A percentile compares a stretch with the other conserved stretches of the same genome.
phyloP scores from a whole-genome alignment of 78 protist species.

The Dictyostelium discoideum region DNA sequence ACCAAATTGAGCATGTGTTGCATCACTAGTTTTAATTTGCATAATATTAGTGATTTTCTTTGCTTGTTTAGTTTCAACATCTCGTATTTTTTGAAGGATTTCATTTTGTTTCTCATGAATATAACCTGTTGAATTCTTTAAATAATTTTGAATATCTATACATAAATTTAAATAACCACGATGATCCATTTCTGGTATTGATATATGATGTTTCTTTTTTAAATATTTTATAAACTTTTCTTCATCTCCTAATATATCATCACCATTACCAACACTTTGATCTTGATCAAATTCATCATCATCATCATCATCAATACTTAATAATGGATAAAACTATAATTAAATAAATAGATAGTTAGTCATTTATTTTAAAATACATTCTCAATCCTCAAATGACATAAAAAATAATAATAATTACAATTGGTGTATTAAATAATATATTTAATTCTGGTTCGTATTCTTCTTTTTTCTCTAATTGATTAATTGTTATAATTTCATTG shows the following conservation, averaged over 20 bases:
- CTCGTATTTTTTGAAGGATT: constrained; percentile 15
- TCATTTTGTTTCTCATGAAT: constrained; percentile 54
- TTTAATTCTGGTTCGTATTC: constrained; percentile 41
- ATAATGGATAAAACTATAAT: constrained; percentile 43
- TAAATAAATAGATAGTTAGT: too few species aligned
- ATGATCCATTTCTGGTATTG: constrained; percentile 50
- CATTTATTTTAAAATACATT: too few species aligned
- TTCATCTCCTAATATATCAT: background rate
- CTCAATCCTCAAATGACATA: too few species aligned
- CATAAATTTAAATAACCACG: constrained; percentile 48
- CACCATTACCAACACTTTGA: background rate
- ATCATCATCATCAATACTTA: constrained; percentile 31
- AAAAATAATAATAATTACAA: constrained; percentile 27
- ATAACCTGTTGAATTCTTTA: constrained; percentile 74
- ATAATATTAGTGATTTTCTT: background rate
- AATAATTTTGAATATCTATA: constrained; percentile 68
- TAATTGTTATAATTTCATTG: constrained; percentile 52
- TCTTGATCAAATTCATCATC: background rate
- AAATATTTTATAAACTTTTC: background rate
- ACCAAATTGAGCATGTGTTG: constrained; percentile 52
- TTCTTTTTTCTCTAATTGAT: constrained; percentile 10
- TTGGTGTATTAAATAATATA: constrained; percentile 25
- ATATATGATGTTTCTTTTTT: constrained; percentile 17
- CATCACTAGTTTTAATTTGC: constrained; percentile 41
- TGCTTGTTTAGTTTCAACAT: constrained; percentile 25